Evolutionary conservation across 1,284 basidiomycete genomes (phyloP).

Genomic region (Melampsora americana): DNA sequence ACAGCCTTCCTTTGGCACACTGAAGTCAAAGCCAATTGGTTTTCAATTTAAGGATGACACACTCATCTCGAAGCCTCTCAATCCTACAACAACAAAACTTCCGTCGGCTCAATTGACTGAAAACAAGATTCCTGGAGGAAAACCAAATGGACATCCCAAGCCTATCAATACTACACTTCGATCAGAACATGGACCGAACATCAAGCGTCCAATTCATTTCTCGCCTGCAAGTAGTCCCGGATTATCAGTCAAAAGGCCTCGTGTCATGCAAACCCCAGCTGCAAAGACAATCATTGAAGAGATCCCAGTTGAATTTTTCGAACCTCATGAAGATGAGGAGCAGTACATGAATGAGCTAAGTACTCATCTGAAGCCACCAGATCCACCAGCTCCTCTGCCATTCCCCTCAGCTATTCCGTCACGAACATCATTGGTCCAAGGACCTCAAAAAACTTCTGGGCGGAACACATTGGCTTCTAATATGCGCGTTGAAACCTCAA

Average conservation of each 20-base stretch:
- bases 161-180: background rate
- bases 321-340: background rate
- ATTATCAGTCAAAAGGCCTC: background rate
- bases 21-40: background rate
- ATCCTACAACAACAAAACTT: background rate
- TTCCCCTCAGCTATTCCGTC: no score
- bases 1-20: background rate
- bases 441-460: background rate
- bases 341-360: background rate
- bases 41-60: constrained; percentile 7
- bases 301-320: background rate
- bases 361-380: background rate
- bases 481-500: background rate
- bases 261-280: background rate
- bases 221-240: background rate
- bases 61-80: background rate
- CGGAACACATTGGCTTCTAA: background rate
- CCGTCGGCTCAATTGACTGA: background rate
- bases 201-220: background rate
- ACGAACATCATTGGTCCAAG: no score
- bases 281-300: background rate
- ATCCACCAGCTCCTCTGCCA: background rate
- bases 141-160: background rate
- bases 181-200: background rate
- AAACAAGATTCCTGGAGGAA: background rate